These are phyloP conservation scores for Spathaspora girioi DNA, from an alignment of 805 yeast species.

Conservation along the genomic window DNA sequence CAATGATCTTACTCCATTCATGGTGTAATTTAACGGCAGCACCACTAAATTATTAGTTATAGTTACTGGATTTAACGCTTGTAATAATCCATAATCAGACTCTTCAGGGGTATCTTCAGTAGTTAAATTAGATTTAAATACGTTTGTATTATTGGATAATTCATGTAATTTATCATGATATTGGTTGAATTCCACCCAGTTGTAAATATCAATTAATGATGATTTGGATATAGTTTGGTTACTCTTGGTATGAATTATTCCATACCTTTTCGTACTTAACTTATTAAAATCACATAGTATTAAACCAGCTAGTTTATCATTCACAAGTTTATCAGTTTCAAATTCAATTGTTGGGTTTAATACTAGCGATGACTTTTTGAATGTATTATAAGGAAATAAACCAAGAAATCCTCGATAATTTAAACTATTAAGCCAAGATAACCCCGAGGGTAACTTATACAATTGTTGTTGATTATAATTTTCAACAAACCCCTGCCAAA, in stretches of 20 bases:
- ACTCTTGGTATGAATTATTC: conserved; percentile 19
- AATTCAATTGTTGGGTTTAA: conserved; percentile 10
- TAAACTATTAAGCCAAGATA: conserved; percentile 34
- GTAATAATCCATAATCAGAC: conserved; percentile 16
- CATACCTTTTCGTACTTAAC: conserved; percentile 26
- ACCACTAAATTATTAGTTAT: conserved; percentile 34
- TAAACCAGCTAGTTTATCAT: conserved; percentile 19
- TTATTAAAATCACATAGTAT: conserved; percentile 25
- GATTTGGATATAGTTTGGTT: conserved; percentile 6
- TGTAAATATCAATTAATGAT: conserved; percentile 21
- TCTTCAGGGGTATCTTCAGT: not conserved
- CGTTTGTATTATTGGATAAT: conserved; percentile 10
- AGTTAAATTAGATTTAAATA: not conserved
- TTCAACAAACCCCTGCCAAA: conserved; percentile 27
- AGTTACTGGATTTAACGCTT: conserved; percentile 29
- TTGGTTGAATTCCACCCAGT: conserved; percentile 29
- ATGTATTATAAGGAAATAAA: conserved; percentile 17
- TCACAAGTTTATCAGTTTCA: conserved; percentile 17
- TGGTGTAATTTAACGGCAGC: conserved; percentile 34
- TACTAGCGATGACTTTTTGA: conserved; percentile 26
- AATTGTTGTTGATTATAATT: conserved; percentile 20
- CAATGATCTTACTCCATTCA: conserved; percentile 28
- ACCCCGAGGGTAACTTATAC: conserved; percentile 16
- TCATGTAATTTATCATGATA: conserved; percentile 21
- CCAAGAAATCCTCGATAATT: conserved; percentile 37